These are phyloP conservation scores for Flaveria sonorensis DNA, from an alignment of 129 eudicot genomes.

Conservation along the genomic window DNA sequence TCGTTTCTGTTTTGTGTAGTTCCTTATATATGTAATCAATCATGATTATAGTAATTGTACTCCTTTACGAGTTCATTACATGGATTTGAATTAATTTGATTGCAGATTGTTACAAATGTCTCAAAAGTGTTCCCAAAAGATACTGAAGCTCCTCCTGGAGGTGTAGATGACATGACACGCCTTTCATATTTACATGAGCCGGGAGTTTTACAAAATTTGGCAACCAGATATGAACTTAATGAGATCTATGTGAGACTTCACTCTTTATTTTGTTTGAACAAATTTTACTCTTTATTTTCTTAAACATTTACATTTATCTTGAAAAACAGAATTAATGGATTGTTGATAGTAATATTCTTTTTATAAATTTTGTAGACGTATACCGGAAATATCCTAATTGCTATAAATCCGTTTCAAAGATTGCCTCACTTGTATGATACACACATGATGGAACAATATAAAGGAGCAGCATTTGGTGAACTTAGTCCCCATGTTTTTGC, in stretches of 20 bases:
- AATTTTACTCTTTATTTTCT: background rate
- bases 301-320: background rate
- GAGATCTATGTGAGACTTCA: conserved; percentile 83
- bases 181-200: conserved; percentile 99
- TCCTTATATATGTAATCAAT: background rate
- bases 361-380: conserved; percentile 61
- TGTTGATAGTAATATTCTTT: conserved; percentile 16
- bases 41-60: conserved; percentile 7
- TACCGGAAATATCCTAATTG: conserved; percentile 94
- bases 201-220: conserved; percentile 89
- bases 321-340: conserved; percentile 8
- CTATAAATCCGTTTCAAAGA: conserved; percentile 95
- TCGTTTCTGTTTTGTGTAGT: background rate
- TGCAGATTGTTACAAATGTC: conserved; percentile 76
- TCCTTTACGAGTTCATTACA: conserved; percentile 3
- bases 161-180: conserved; percentile 99
- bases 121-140: conserved; percentile 91
- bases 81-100: conserved; percentile 16
- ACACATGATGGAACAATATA: conserved; percentile 99
- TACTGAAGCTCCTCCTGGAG: conserved; percentile 97
- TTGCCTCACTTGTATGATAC: conserved; percentile 96
- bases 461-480: conserved; percentile 95
- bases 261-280: background rate
- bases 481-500: conserved; percentile 99
- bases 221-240: conserved; percentile 90